A percentile compares a stretch with the other conserved stretches of the same genome.
Conservation (phyloP, 2,329 filamentous ascomycete species). For the Colletotrichum neosansevieriae region DNA sequence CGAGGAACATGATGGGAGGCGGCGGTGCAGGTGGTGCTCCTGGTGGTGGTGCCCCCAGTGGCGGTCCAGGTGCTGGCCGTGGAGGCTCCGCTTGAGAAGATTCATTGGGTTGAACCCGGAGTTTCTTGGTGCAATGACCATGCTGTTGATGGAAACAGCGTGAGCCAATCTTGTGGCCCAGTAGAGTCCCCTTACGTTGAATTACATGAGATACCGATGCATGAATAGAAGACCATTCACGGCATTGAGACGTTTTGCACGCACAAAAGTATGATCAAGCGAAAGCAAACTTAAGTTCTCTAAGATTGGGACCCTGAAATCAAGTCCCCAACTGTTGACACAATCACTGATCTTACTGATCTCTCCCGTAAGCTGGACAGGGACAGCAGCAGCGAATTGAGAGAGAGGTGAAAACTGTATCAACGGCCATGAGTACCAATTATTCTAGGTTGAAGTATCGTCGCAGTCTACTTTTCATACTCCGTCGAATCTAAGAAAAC, state of each 20-base stretch:
- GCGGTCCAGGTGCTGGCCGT: conserved; percentile 44
- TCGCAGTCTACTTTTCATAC: conserved; percentile 7
- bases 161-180: not conserved
- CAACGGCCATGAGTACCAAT: too few relatives aligned
- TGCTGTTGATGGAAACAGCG: not conserved
- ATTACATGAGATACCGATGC: conserved; percentile 21
- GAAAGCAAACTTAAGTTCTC: too few relatives aligned
- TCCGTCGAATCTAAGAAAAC: conserved; percentile 5
- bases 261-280: too few relatives aligned
- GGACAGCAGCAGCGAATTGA: too few relatives aligned
- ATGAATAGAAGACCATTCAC: conserved; percentile 25
- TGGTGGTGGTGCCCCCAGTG: conserved; percentile 44
- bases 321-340: too few relatives aligned
- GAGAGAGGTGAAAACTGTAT: too few relatives aligned
- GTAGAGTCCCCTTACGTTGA: conserved; percentile 4
- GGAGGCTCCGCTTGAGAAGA: conserved; percentile 20
- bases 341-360: too few relatives aligned
- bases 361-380: too few relatives aligned
- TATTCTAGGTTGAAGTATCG: conserved; percentile 15
- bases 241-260: not conserved
- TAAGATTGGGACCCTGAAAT: too few relatives aligned
- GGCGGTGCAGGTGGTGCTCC: conserved; percentile 42
- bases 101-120: not conserved
- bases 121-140: not conserved
- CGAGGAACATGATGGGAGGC: conserved; percentile 60